Base-by-base conservation (phyloP, 2,329 filamentous ascomycete genomes). In the Davidsoniella australis region DNA sequence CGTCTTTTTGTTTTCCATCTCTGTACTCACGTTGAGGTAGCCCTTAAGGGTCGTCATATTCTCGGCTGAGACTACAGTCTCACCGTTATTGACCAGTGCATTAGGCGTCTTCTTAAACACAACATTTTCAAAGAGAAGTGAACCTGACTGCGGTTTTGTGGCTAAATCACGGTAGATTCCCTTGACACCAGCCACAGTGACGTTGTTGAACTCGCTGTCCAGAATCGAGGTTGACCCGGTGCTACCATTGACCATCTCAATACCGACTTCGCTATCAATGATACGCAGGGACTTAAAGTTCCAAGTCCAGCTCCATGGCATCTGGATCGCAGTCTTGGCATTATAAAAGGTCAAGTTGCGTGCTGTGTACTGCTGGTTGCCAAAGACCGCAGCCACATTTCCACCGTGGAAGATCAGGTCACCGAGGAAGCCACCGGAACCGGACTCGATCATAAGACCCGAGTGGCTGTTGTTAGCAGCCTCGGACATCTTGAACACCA, bases 301-400 rank as follows among this genome's bases (percentile, higher is more conserved):
- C 78, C 80, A 86, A 1, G 76, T 73, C 82, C 82, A 86, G 60
- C 82, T 75, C 82, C 82, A 86, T 54, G 80, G 73, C 67, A 84
- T 78, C 60, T 72, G 73, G 51, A 85, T 76, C 43, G 78, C 82
- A 9, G 77, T 81, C 56, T 77, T 66, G 55, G 76, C 74, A 53
- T 72, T 68, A 56, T 73, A 74, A 63, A 85, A 82, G 18, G 71
- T 77, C 55, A 83, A 58, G 58, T 85, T 83, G 23, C 78, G 71
- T 45, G 78, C 76, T 12, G 79, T 83, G 59, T 82, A 85, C 59
- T 85, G 81, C 62, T 84, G 79, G 57, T 80, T 82, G 16, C 79
- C 80, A 12, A 72, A 60, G 20, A 63, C 61, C 5, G 67, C 65
- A 41, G 78, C 80, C 53, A 76, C 72, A 48, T 70, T 69, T 29